Evolutionary conservation across 2,329 filamentous ascomycete genomes (phyloP), one percentile per base, ranked within the genome.

Genomic region (Thermothelomyces thermophilus): DNA sequence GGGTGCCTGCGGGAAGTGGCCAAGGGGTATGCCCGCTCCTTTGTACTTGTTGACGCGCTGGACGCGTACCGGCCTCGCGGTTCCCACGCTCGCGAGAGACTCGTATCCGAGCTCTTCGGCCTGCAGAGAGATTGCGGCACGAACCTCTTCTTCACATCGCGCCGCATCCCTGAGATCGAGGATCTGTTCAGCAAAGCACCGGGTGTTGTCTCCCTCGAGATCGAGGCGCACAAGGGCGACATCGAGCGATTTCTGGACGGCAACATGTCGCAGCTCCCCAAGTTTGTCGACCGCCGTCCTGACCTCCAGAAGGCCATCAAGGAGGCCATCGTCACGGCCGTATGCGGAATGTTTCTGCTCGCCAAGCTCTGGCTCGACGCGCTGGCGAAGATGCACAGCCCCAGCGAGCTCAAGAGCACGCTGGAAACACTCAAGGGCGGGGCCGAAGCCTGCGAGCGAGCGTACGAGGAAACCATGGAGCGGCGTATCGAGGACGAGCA

Each of bases 71-170:
- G 24, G 6, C 16, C 28, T 24, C 35, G 46, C 17, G 36, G 44
- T 16, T n/a, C n/a, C n/a, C 41, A 45, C 0, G 45, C 50, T 39
- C 53, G 56, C 2, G 2, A 30, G 1, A 43, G 33, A 20, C 41
- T 62, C 8, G 33, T 62, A 1, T n/a, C 46, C 0, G 47, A 37
- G 34, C 13, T 61, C 1, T 57, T 60, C 9, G 7, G n/a, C 16
- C 49, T 62, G 3, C 59, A 60, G 33, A 20, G 24, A 6, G 28
- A 28, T 4, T 16, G 1, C 3, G 16, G 17, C 11, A 40, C 49
- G 8, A 62, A 48, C 31, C 4, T 54, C 56, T 68, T 68, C 50
- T 61, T 67, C 2, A 63, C 69, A 1, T 69, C 67, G 13, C n/a
- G n/a, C n/a, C n/a, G n/a, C n/a, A n/a, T n/a, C n/a, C n/a, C n/a